Base-by-base conservation (phyloP, 106 monocot species). In the Hemerocallis citrina region DNA sequence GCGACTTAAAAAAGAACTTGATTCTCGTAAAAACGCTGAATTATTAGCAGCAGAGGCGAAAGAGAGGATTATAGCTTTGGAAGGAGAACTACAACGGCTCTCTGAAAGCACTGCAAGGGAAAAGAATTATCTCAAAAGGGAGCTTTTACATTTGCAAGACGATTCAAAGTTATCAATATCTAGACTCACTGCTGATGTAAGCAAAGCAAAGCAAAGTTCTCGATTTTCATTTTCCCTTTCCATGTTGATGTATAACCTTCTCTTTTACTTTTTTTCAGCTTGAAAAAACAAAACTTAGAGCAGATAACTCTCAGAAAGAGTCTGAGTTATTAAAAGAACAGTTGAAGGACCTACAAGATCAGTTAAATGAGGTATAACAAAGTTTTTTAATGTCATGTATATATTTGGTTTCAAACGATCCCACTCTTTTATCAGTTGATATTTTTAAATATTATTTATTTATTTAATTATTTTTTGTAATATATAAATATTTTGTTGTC, bases 61-160 rank as follows among this genome's bases (percentile, higher is more conserved):
- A 43, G 80, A 80, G 29, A 76, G 51, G 56, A 52, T 70, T 36
- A 48, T 33, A 74, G 66, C 51, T 55, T 51, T 80, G 33, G 73
- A 85, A 67, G 60, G 43, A 41, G 73, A 70, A 47, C 69, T 85
- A 49, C 64, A 55, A 34, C 55, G 52, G 7, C 44, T 80, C 37
- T 74, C 76, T 59, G 80, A 77, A 66, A 80, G 69, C 32, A 39
- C 66, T 45, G 66, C 70, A 57, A 85, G 73, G 69, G 85, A 85
- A 62, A 80, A 64, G 62, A 67, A 42, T 30, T 34, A 25, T 14
- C 70, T 85, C 15, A 55, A 62, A 46, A 80, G 58, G 62, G 74
- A 80, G 20, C 32, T 85, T 13, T 62, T 47, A 50, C 62, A 74
- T 66, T 28, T 67, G 55, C 58, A 80, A 71, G 73, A 85, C 58